These are phyloP conservation scores for Russula compacta DNA, from an alignment of 768 basidiomycete species.

Conservation along the genomic window DNA sequence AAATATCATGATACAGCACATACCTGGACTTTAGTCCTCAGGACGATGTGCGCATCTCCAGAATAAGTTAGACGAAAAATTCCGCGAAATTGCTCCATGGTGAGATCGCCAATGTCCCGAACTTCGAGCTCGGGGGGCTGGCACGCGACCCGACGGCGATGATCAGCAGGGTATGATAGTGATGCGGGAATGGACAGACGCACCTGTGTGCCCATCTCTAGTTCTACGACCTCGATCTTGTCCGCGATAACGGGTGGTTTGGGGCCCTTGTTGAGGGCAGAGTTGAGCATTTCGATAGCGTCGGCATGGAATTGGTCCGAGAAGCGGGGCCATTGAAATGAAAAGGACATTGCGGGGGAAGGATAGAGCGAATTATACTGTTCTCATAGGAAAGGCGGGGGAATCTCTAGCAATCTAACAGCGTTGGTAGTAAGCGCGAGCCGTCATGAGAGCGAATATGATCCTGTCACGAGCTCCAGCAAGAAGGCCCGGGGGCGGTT, in stretches of 20 bases:
- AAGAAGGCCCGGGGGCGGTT: too few relatives aligned
- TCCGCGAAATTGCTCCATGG: slow-evolving; percentile 90
- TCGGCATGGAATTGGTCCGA: slow-evolving; percentile 94
- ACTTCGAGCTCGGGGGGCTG: slow-evolving; percentile 97
- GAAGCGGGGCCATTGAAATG: slow-evolving; percentile 95
- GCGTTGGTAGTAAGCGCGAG: neutral
- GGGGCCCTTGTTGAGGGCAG: slow-evolving; percentile 93
- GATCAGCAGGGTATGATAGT: neutral
- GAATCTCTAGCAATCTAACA: neutral
- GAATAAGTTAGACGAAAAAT: slow-evolving; percentile 93
- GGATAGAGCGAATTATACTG: neutral
- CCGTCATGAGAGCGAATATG: neutral
- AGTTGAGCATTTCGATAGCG: slow-evolving; percentile 94
- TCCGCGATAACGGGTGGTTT: slow-evolving; percentile 98
- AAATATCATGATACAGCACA: slow-evolving; percentile 17
- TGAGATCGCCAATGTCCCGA: slow-evolving; percentile 94
- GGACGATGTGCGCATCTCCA: slow-evolving; percentile 83
- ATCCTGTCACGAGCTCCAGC: neutral
- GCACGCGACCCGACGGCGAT: neutral
- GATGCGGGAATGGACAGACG: slow-evolving; percentile 18
- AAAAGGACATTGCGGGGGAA: slow-evolving; percentile 59
- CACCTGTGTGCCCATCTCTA: slow-evolving; percentile 98
- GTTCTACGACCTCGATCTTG: slow-evolving; percentile 92
- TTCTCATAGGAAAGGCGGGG: neutral
- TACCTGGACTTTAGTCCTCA: slow-evolving; percentile 91